phyloP scores from a whole-genome alignment of 1,284 basidiomycete genomes.

The Cutaneotrichosporon cavernicola region DNA sequence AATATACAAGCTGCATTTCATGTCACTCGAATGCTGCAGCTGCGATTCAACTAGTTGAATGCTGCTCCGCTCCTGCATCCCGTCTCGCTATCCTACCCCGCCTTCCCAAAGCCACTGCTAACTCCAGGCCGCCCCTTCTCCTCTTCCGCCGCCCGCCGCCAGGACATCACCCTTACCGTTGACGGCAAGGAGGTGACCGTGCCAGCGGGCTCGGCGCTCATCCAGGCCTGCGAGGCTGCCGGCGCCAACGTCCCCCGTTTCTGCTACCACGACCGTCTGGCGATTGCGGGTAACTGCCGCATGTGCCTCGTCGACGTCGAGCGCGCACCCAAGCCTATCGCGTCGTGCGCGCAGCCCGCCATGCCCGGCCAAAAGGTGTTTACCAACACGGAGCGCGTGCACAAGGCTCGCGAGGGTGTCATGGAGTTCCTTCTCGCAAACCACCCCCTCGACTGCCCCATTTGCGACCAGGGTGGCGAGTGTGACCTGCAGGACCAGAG shows the following conservation, averaged over 20 bases:
- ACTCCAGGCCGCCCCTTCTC: slow-evolving; percentile 44
- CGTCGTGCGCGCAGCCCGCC: slow-evolving; percentile 85
- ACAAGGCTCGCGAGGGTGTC: slow-evolving; percentile 89
- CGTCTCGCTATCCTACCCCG: neutral
- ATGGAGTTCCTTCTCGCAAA: slow-evolving; percentile 99
- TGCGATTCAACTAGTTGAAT: neutral
- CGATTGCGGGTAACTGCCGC: slow-evolving; percentile 93
- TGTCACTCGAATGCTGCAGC: too few relatives aligned
- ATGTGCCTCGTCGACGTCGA: slow-evolving; percentile 95
- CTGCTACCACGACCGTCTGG: slow-evolving; percentile 60
- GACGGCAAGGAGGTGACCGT: slow-evolving; percentile 93
- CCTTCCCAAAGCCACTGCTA: neutral
- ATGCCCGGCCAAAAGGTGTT: slow-evolving; percentile 96
- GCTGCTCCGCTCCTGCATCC: too few relatives aligned
- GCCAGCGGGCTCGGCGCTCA: slow-evolving; percentile 87
- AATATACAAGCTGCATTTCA: too few relatives aligned
- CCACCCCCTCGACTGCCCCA: slow-evolving; percentile 96
- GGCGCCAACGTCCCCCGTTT: slow-evolving; percentile 45
- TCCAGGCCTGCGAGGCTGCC: slow-evolving; percentile 76
- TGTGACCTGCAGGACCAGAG: slow-evolving; percentile 99
- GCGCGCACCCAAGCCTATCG: slow-evolving; percentile 86
- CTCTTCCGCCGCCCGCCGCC: slow-evolving; percentile 56
- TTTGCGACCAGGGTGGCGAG: slow-evolving; percentile 97
- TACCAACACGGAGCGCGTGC: slow-evolving; percentile 91
- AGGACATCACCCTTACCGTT: slow-evolving; percentile 83